Evolutionary conservation across 73 alveolate genomes (phyloP), one percentile per base, ranked within the genome.

Genomic region (Effrenium voratum): DNA sequence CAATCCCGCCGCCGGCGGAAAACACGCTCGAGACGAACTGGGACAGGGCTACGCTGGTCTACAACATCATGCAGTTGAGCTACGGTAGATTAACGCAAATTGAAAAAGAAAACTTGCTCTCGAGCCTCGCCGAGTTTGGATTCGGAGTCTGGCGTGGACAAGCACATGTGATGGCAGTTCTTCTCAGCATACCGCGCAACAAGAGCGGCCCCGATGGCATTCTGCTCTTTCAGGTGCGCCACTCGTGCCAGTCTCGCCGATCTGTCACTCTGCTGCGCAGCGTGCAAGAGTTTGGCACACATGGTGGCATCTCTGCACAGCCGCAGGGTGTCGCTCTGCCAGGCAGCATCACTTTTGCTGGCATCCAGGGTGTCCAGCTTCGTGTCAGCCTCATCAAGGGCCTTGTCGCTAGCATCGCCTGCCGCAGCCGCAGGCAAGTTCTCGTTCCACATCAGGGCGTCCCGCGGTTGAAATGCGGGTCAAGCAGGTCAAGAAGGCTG

Each of bases 151-250:
- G 46, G 32, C 36, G 50, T 6, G 8, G 75, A 46, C 49, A 34
- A 10, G 10, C 50, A 12, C 6, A 81, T 73, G 49, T 81, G 92
- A 3, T n/a, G 34, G 49, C 92, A 81, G 49, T 47, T 0, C 36
- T 47, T 32, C 22, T 46, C 52, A 19, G 52, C 28, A 41, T 47
- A 81, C 26, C 32, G 10, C 5, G 92, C 16, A 38, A 81, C 34
- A 10, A 81, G 1, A 12, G 34, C 1, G 3, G 92, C 92, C 2
- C 92, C 92, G 10, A 81, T n/a, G 2, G 22, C 10, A 49, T 81
- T 81, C 92, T 81, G 92, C n/a, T 81, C 92, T 36, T 81, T 81
- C 38, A 81, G 46, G 92, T 81, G 92, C 5, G 92, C 49, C 34
- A 81, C 49, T 36, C n/a, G 46, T 15, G 92, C 92, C 3, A 81